Evolutionary conservation across 768 basidiomycete genomes (phyloP).

Genomic region (Termitomyces sp.): DNA sequence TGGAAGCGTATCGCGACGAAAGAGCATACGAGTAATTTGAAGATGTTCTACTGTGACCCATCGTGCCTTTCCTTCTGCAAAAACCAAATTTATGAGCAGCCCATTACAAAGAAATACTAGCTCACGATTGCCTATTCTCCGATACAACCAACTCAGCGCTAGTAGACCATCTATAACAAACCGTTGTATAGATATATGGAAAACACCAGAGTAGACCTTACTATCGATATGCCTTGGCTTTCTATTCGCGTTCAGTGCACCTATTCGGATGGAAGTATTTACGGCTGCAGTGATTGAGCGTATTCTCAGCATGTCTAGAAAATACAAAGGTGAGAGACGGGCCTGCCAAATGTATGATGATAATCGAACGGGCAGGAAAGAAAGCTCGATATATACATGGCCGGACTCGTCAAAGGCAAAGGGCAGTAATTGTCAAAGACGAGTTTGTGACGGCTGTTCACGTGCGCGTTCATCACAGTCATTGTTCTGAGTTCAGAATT

Average conservation of each 20-base stretch:
- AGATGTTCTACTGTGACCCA: neutral
- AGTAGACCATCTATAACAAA: neutral
- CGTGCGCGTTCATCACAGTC: neutral
- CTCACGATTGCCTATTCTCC: neutral
- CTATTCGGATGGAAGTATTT: neutral
- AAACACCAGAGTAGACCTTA: neutral
- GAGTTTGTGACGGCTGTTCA: neutral
- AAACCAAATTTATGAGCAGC: neutral
- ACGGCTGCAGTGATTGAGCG: neutral
- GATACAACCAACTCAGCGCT: neutral
- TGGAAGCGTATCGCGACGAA: neutral
- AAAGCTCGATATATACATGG: neutral
- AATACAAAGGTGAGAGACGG: neutral
- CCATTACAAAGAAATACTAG: neutral
- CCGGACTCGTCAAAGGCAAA: neutral
- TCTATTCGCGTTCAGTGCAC: neutral
- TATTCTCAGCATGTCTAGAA: neutral
- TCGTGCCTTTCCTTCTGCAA: neutral
- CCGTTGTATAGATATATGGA: neutral
- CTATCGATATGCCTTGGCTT: conserved; percentile 1
- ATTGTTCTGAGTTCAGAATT: too few species aligned
- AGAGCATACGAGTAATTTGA: neutral
- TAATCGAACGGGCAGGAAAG: neutral
- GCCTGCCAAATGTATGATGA: neutral
- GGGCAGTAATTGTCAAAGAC: neutral